A percentile compares a stretch with the other conserved stretches of the same genome.
Evolutionary conservation across 371 early-diverging fungal genomes (phyloP).

Genomic region (Circinella umbellata): DNA sequence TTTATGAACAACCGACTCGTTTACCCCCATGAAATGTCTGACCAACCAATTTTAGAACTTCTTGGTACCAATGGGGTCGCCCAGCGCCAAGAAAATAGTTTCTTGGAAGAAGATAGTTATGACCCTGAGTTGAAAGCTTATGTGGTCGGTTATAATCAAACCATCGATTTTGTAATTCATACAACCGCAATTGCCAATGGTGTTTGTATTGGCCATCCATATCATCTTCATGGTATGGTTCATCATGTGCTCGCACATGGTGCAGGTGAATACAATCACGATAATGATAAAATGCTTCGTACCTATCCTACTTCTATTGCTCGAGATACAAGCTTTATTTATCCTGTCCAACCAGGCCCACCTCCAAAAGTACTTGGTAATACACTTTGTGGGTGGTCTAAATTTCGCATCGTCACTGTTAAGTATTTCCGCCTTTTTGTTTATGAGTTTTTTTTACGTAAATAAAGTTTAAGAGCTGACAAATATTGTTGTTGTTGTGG

Average conservation of each 20-base stretch:
- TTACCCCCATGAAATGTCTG: conserved; percentile 1
- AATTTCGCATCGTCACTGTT: conserved; percentile 27
- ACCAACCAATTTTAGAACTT: background rate
- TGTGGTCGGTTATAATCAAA: conserved; percentile 31
- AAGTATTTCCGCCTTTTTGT: background rate
- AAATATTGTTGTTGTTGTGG: too few relatives aligned
- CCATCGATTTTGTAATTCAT: conserved; percentile 44
- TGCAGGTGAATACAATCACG: conserved; percentile 40
- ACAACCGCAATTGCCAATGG: conserved; percentile 25
- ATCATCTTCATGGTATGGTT: conserved; percentile 52
- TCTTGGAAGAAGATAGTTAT: conserved; percentile 21
- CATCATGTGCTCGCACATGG: conserved; percentile 47
- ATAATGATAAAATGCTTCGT: conserved; percentile 28
- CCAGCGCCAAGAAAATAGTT: background rate
- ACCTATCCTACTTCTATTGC: conserved; percentile 23
- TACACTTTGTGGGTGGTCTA: conserved; percentile 44
- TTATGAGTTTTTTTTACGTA: background rate
- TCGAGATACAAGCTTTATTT: conserved; percentile 40
- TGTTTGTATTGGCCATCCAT: conserved; percentile 44
- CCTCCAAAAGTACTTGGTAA: conserved; percentile 7
- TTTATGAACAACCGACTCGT: conserved; percentile 34
- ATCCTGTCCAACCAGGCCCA: conserved; percentile 31
- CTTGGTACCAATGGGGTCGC: background rate
- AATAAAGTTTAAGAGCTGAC: background rate
- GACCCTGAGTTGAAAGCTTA: conserved; percentile 36